A percentile compares a stretch with the other conserved stretches of the same genome.
Conservation (phyloP, 176 grass and related monocot species). For the Triticum timopheevii region DNA sequence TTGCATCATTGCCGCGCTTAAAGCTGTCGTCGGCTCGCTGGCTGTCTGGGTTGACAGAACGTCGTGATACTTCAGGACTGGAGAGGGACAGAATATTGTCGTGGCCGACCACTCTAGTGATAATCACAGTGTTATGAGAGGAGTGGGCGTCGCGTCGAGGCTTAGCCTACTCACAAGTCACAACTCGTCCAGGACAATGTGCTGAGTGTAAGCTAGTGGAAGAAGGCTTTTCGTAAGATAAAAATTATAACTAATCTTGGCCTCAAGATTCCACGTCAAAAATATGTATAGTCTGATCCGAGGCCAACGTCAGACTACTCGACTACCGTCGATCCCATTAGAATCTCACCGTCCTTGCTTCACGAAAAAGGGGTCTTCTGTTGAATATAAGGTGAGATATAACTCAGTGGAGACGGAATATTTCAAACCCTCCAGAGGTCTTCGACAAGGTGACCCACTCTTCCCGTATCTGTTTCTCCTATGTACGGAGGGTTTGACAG, state of each 20-base stretch:
- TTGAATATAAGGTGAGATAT: no score
- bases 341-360: no score
- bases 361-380: no score
- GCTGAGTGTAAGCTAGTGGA: background rate
- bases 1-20: conserved; percentile 34
- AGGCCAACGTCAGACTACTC: no score
- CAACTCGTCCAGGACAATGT: background rate
- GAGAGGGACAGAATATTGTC: background rate
- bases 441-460: no score
- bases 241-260: background rate
- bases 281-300: no score
- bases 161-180: background rate
- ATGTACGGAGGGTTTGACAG: no score
- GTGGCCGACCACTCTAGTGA: background rate
- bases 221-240: background rate
- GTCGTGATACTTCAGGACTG: background rate
- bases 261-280: background rate
- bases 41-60: conserved; percentile 4
- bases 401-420: no score
- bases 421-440: no score
- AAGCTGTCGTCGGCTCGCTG: conserved; percentile 43
- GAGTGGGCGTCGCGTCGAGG: background rate
- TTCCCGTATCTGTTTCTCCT: no score
- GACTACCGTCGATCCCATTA: no score
- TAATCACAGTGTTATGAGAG: background rate